Evolutionary conservation across 2,329 filamentous ascomycete genomes (phyloP).

Genomic region (Fusarium sp.): DNA sequence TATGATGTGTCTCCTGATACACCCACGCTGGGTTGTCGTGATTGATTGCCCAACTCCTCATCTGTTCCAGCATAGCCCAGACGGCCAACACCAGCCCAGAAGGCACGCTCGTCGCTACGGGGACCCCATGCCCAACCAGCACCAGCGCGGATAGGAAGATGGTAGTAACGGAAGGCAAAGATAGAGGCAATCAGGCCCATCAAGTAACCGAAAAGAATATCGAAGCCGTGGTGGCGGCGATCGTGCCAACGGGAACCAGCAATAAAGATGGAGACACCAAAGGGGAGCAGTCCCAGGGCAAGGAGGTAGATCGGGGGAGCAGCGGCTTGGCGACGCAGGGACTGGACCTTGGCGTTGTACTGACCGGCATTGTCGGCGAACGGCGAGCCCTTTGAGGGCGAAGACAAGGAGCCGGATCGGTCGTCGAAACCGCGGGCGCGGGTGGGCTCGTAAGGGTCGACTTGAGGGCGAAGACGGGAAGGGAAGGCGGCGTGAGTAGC

Average conservation of each 20-base stretch:
- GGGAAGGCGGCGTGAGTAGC: conserved; percentile 84
- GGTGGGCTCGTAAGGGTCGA: conserved; percentile 53
- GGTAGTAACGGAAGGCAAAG: conserved; percentile 88
- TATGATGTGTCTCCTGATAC: conserved; percentile 50
- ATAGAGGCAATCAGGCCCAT: conserved; percentile 82
- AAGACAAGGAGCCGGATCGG: conserved; percentile 30
- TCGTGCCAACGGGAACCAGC: conserved; percentile 89
- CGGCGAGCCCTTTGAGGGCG: conserved; percentile 40
- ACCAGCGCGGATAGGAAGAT: conserved; percentile 81
- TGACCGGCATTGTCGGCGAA: conserved; percentile 39
- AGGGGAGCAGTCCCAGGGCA: conserved; percentile 77
- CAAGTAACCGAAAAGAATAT: conserved; percentile 87
- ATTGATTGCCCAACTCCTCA: conserved; percentile 40
- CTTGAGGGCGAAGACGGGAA: conserved; percentile 72
- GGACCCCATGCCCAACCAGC: conserved; percentile 94
- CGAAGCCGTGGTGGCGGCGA: conserved; percentile 92
- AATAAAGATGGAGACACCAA: conserved; percentile 84
- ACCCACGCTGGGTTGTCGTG: conserved; percentile 39
- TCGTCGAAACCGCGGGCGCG: conserved; percentile 41
- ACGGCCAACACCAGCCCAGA: conserved; percentile 81
- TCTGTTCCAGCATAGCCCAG: conserved; percentile 68
- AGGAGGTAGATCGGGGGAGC: conserved; percentile 87
- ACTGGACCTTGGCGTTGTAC: conserved; percentile 54
- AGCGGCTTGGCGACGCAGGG: conserved; percentile 78
- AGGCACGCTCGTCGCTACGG: conserved; percentile 79